Base-by-base conservation (phyloP, 768 basidiomycete genomes). In the Leccinum truebloodii region DNA sequence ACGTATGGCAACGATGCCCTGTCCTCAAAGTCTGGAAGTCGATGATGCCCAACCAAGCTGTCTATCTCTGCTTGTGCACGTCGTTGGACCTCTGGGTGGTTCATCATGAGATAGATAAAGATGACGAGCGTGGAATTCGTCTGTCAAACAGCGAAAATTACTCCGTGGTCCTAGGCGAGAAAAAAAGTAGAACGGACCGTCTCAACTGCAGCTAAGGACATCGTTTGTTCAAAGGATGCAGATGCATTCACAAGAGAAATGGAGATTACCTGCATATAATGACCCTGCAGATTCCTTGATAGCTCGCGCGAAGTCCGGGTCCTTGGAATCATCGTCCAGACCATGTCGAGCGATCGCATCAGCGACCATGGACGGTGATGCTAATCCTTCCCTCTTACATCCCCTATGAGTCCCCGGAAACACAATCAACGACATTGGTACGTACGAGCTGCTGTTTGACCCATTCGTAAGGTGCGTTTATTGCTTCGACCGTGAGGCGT, bases 201-300 rank as follows among this genome's bases (percentile, higher is more conserved):
- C n/a, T 44, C 41, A 9, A 44, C 41, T 20, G 41, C 41, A 44
- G n/a, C 41, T 44, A 10, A 44, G 9, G n/a, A 10, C 9, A 10
- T n/a, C 2, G 41, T 44, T 44, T 10, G 9, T 44, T 44, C 16
- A 41, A 41, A 44, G n/a, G 41, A 9, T 44, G 20, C 4, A 12
- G 41, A 44, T 44, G 3, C 10, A 5, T 44, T 10, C n/a, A 44
- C 6, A 20, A 20, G 41, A 44, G 9, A 44, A 44, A 44, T 20
- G n/a, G 41, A n/a, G 4, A 9, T 44, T 26, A 69, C 70, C 70
- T 51, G 59, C 39, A 46, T 63, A 71, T 4, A 64, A 26, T 6
- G 64, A 52, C 26, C 59, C 68, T 22, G 50, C 50, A 30, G 50
- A 30, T 26, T 30, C 24, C 7, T 30, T 30, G 50, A 26, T 30